phyloP scores from a whole-genome alignment of 2,329 filamentous ascomycete species.

The Gaeumannomyces tritici region DNA sequence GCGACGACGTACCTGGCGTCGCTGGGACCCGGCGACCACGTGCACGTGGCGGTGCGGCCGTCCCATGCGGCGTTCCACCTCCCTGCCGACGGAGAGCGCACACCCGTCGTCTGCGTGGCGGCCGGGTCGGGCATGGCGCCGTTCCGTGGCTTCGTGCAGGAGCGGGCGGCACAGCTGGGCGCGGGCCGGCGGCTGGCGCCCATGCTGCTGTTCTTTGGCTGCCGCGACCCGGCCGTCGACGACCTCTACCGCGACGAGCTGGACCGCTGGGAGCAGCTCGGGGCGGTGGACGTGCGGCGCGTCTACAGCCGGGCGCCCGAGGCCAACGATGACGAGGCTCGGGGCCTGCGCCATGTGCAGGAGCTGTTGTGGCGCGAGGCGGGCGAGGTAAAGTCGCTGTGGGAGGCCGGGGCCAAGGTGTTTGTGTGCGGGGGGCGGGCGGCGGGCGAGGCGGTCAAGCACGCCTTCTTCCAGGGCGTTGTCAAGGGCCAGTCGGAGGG shows the following conservation, averaged over 20 bases:
- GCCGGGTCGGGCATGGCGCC: conserved; percentile 50
- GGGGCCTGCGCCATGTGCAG: conserved; percentile 27
- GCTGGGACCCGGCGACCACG: conserved; percentile 30
- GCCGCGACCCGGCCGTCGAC: conserved; percentile 43
- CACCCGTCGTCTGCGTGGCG: conserved; percentile 40
- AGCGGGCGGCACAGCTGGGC: conserved; percentile 42
- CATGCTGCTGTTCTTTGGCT: conserved; percentile 58
- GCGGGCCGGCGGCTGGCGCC: conserved; percentile 45
- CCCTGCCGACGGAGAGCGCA: conserved; percentile 31
- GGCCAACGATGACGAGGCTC: conserved; percentile 19
- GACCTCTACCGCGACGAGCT: conserved; percentile 52
- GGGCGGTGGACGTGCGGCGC: conserved; percentile 50
- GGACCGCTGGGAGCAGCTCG: conserved; percentile 46
- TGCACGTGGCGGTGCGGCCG: conserved; percentile 39
- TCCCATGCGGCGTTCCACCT: conserved; percentile 37
- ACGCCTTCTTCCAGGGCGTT: conserved; percentile 20
- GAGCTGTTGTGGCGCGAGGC: conserved; percentile 36
- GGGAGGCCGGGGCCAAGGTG: conserved; percentile 33
- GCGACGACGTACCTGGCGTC: conserved; percentile 50
- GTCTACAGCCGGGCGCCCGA: conserved; percentile 41
- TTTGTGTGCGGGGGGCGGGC: conserved; percentile 50
- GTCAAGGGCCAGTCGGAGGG: conserved; percentile 19
- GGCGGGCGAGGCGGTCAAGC: conserved; percentile 30
- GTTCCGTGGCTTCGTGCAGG: conserved; percentile 54
- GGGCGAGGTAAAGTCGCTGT: conserved; percentile 20